phyloP scores from a whole-genome alignment of 1,284 basidiomycete species.

The Microbotryum silenes-acaulis region DNA sequence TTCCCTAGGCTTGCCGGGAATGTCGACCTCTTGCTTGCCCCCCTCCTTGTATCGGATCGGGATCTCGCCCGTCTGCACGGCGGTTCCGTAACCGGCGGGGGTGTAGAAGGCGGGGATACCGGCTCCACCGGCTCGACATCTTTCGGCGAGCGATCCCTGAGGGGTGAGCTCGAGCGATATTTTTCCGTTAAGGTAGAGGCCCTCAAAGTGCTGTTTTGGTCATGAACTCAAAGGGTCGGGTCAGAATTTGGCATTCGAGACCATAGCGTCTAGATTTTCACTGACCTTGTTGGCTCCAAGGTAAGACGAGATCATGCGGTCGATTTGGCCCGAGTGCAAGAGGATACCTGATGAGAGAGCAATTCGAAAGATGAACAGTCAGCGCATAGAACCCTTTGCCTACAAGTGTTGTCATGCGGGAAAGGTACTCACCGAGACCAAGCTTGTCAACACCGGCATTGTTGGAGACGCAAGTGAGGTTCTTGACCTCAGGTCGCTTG shows the following conservation, averaged over 20 bases:
- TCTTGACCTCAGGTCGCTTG: constrained; percentile 59
- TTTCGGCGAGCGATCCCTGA: constrained; percentile 82
- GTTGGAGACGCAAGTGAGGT: constrained; percentile 79
- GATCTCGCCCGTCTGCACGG: constrained; percentile 43
- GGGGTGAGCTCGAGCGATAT: constrained; percentile 81
- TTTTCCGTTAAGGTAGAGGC: constrained; percentile 62
- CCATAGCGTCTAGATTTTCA: not conserved
- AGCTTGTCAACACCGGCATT: constrained; percentile 72
- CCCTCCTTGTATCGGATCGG: constrained; percentile 46
- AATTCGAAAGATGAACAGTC: constrained; percentile 3
- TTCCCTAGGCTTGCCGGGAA: constrained; percentile 54
- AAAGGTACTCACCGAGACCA: constrained; percentile 59
- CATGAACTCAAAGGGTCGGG: not conserved
- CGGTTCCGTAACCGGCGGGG: constrained; percentile 61
- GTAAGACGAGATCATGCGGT: constrained; percentile 60
- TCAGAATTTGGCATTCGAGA: not conserved
- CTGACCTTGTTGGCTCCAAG: constrained; percentile 36
- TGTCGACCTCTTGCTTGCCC: constrained; percentile 46
- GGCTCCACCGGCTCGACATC: constrained; percentile 81
- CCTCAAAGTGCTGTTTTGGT: not conserved
- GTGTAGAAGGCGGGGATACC: constrained; percentile 96
- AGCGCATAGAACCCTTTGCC: not conserved
- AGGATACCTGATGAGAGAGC: constrained; percentile 56
- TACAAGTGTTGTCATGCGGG: not conserved
- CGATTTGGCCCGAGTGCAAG: constrained; percentile 65